phyloP scores from a whole-genome alignment of 192 early-diverging fungal species.

The Umbelopsis sp. region DNA sequence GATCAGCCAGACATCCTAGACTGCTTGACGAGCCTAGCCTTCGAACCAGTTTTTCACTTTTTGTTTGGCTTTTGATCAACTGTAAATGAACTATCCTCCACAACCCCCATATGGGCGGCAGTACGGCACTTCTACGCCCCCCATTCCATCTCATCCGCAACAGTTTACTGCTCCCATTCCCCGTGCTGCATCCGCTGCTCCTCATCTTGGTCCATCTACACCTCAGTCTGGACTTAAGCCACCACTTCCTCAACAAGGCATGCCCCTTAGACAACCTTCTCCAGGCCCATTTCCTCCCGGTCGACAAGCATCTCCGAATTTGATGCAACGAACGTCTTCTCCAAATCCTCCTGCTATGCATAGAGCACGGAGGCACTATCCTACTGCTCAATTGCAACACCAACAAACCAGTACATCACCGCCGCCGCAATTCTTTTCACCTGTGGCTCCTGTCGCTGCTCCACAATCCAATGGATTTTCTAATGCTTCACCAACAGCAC shows the following conservation, averaged over 20 bases:
- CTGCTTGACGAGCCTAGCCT: too few relatives aligned
- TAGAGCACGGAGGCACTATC: not conserved
- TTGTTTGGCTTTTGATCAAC: not conserved
- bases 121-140: slow-evolving; percentile 8
- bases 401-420: not conserved
- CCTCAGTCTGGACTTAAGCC: not conserved
- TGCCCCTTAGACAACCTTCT: not conserved
- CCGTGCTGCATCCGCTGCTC: slow-evolving; percentile 8
- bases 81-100: slow-evolving; percentile 13
- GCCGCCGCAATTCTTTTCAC: not conserved
- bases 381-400: not conserved
- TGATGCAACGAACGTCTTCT: slow-evolving; percentile 2
- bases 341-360: not conserved
- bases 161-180: not conserved
- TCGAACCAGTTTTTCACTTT: too few relatives aligned
- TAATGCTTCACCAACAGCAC: not conserved
- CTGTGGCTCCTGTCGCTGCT: not conserved
- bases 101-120: not conserved
- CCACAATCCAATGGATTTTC: slow-evolving; percentile 8
- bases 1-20: too few relatives aligned
- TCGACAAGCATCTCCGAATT: not conserved
- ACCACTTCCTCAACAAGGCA: not conserved
- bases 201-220: slow-evolving; percentile 12
- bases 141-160: not conserved
- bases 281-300: slow-evolving; percentile 6